phyloP scores from a whole-genome alignment of 2,329 filamentous ascomycete genomes.

The Shiraia bambusicola region DNA sequence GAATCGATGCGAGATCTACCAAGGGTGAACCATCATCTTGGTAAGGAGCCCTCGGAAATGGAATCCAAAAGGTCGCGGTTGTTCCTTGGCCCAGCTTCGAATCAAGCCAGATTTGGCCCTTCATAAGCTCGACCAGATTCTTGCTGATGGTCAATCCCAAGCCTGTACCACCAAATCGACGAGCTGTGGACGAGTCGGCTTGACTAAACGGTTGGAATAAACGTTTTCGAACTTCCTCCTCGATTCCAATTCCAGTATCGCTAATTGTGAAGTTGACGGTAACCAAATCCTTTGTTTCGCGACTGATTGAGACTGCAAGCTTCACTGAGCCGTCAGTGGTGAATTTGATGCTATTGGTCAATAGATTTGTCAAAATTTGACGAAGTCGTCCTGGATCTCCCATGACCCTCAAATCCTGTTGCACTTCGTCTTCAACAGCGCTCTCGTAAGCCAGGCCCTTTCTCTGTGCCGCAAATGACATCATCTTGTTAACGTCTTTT shows the following conservation, averaged over 20 bases:
- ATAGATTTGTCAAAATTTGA: slow-evolving; percentile 78
- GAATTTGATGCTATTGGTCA: slow-evolving; percentile 57
- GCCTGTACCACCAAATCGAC: slow-evolving; percentile 77
- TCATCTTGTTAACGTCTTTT: slow-evolving; percentile 81
- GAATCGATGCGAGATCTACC: slow-evolving; percentile 64
- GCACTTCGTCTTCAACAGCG: slow-evolving; percentile 63
- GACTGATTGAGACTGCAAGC: slow-evolving; percentile 64
- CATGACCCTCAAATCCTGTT: slow-evolving; percentile 73
- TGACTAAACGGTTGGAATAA: slow-evolving; percentile 82
- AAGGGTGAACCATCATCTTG: slow-evolving; percentile 53
- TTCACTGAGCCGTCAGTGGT: slow-evolving; percentile 47
- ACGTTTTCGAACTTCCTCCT: slow-evolving; percentile 70
- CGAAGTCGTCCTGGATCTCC: slow-evolving; percentile 82
- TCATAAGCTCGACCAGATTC: slow-evolving; percentile 75
- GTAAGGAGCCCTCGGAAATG: slow-evolving; percentile 70
- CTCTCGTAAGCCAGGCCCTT: slow-evolving; percentile 74
- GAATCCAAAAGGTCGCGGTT: slow-evolving; percentile 73
- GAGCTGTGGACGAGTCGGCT: slow-evolving; percentile 75
- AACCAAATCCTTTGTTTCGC: slow-evolving; percentile 64
- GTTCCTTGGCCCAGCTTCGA: slow-evolving; percentile 69
- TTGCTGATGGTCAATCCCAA: slow-evolving; percentile 79
- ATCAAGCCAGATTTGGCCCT: slow-evolving; percentile 69
- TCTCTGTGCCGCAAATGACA: slow-evolving; percentile 78
- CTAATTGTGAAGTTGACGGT: slow-evolving; percentile 71
- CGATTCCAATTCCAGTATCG: slow-evolving; percentile 80